Percentiles rank a stretch among this genome's conserved stretches.
phyloP scores from a whole-genome alignment of 176 grass and related monocot genomes.

The Calamus simplicifolius region DNA sequence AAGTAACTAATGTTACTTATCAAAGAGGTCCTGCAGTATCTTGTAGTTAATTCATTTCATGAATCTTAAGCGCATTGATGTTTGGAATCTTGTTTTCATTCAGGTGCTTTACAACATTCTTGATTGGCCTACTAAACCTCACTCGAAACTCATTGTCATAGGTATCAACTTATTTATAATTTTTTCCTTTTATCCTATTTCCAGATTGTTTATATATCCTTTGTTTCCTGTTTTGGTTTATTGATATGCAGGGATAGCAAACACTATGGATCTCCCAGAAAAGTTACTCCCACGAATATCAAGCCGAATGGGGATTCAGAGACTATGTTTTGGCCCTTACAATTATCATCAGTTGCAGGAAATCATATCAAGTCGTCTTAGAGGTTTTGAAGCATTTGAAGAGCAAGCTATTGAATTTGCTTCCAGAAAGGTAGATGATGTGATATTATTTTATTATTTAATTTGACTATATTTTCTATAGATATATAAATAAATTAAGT shows the following conservation, averaged over 20 bases:
- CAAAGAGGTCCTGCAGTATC: not conserved
- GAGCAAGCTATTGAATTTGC: conserved; percentile 96
- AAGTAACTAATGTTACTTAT: too few relatives aligned
- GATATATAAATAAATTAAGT: too few relatives aligned
- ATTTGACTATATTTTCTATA: too few relatives aligned
- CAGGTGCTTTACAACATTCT: conserved; percentile 99
- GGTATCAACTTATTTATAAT: conserved; percentile 32
- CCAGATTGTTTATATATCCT: conserved; percentile 21
- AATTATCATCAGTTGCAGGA: conserved; percentile 80
- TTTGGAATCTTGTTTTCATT: conserved; percentile 17
- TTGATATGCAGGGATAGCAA: conserved; percentile 67
- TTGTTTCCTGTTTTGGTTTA: conserved; percentile 22
- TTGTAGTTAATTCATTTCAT: conserved; percentile 8
- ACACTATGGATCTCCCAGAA: conserved; percentile 98
- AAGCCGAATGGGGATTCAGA: conserved; percentile 95
- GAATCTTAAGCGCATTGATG: conserved; percentile 12
- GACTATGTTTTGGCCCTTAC: conserved; percentile 85
- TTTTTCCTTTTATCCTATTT: conserved; percentile 23
- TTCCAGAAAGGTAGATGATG: conserved; percentile 69
- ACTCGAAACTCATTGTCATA: conserved; percentile 87
- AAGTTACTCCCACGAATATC: conserved; percentile 90
- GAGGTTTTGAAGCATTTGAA: conserved; percentile 80
- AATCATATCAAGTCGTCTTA: conserved; percentile 85
- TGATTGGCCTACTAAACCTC: conserved; percentile 87
- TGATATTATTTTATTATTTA: not conserved